Percentiles rank a stretch among this genome's conserved stretches.
phyloP scores from a whole-genome alignment of 176 grass and related monocot genomes.

The maize (Zea mays) region DNA sequence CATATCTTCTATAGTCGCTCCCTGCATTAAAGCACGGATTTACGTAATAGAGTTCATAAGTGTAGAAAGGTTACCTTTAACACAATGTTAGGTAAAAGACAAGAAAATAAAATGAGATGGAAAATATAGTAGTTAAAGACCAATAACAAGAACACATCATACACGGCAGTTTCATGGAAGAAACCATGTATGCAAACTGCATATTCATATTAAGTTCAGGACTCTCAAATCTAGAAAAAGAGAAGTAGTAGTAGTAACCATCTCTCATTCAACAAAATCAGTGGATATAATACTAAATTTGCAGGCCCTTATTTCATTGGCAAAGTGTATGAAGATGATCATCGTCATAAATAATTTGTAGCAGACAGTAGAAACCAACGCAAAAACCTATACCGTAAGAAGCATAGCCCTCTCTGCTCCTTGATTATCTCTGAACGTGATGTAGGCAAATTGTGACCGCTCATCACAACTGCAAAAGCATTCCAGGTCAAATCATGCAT shows the following conservation, averaged over 20 bases:
- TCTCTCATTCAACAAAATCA: too few relatives aligned
- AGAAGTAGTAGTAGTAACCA: too few relatives aligned
- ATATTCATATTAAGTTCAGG: too few relatives aligned
- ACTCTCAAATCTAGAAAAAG: too few relatives aligned
- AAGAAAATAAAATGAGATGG: too few relatives aligned
- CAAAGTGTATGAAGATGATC: not conserved
- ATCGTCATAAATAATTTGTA: slow-evolving; percentile 3
- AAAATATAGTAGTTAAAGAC: too few relatives aligned
- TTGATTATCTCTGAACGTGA: slow-evolving; percentile 66
- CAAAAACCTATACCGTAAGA: slow-evolving; percentile 61
- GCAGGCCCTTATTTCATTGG: not conserved
- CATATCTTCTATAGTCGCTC: slow-evolving; percentile 83
- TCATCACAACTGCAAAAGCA: slow-evolving; percentile 61
- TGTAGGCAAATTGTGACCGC: slow-evolving; percentile 73
- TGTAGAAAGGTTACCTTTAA: too few relatives aligned
- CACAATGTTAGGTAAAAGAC: too few relatives aligned
- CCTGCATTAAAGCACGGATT: slow-evolving; percentile 37
- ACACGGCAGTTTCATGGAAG: too few relatives aligned
- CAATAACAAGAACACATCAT: too few relatives aligned
- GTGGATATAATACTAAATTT: not conserved
- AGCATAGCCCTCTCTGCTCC: slow-evolving; percentile 85
- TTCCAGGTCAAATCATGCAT: slow-evolving; percentile 21
- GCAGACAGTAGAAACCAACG: not conserved
- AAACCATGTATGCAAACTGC: too few relatives aligned
- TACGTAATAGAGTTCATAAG: too few relatives aligned